These are phyloP conservation scores for Terfezia claveryi DNA, from an alignment of 495 filamentous ascomycete species.

Conservation along the genomic window DNA sequence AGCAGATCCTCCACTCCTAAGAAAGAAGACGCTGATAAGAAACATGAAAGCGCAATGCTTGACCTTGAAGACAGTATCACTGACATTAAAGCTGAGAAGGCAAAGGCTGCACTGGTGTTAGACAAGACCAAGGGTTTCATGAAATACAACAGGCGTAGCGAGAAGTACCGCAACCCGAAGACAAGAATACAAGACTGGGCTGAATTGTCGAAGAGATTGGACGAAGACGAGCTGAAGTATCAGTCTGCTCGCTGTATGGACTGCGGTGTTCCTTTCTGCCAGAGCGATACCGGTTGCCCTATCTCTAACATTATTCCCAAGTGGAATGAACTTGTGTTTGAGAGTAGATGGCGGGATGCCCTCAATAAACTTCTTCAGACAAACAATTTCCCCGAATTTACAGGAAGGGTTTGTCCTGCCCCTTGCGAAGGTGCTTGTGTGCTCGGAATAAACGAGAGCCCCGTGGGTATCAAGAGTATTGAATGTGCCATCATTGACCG, in stretches of 20 bases:
- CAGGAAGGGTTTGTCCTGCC: slow-evolving; percentile 91
- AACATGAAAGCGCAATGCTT: slow-evolving; percentile 43
- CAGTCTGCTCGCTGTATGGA: slow-evolving; percentile 99
- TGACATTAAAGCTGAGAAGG: slow-evolving; percentile 75
- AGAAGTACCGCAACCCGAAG: slow-evolving; percentile 81
- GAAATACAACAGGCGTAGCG: slow-evolving; percentile 85
- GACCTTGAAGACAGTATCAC: slow-evolving; percentile 91
- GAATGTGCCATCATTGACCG: slow-evolving; percentile 99
- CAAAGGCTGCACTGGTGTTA: slow-evolving; percentile 73
- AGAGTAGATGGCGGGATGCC: slow-evolving; percentile 86
- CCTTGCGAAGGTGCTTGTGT: slow-evolving; percentile 97
- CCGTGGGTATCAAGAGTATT: slow-evolving; percentile 95
- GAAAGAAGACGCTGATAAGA: slow-evolving; percentile 43
- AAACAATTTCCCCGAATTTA: slow-evolving; percentile 99
- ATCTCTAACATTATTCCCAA: slow-evolving; percentile 99
- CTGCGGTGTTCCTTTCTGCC: slow-evolving; percentile 98
- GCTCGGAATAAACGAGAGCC: slow-evolving; percentile 94
- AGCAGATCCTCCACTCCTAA: slow-evolving; percentile 47
- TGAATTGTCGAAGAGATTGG: slow-evolving; percentile 70
- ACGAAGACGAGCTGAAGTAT: slow-evolving; percentile 95
- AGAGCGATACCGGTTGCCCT: slow-evolving; percentile 90
- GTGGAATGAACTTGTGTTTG: slow-evolving; percentile 91
- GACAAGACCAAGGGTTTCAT: slow-evolving; percentile 98
- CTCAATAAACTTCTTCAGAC: slow-evolving; percentile 92
- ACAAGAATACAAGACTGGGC: slow-evolving; percentile 88